A percentile compares a stretch with the other conserved stretches of the same genome.
phyloP scores from a whole-genome alignment of 768 basidiomycete genomes.

The Psilocybe azurescens region DNA sequence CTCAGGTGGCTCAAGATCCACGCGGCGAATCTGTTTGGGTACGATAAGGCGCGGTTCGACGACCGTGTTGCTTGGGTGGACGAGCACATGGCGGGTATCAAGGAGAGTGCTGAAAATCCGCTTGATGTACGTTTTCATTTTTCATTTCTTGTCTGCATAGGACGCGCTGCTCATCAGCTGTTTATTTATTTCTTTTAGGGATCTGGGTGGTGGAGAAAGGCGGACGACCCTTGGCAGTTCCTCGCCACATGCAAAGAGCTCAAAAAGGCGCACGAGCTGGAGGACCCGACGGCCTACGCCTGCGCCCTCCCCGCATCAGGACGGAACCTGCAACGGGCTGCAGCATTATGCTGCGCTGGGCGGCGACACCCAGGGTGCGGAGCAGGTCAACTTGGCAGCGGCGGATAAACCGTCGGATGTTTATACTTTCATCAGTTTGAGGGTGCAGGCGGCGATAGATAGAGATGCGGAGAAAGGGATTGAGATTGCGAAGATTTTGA shows the following conservation, averaged over 20 bases:
- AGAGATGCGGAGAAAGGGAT: conserved; percentile 59
- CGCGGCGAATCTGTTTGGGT: conserved; percentile 90
- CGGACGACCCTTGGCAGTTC: conserved; percentile 98
- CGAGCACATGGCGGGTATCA: conserved; percentile 75
- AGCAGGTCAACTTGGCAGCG: conserved; percentile 89
- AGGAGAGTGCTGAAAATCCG: conserved; percentile 83
- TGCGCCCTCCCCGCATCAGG: conserved; percentile 91
- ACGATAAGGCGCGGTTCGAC: conserved; percentile 93
- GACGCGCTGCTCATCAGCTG: too few relatives aligned
- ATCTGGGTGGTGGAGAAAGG: conserved; percentile 84
- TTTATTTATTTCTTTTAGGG: conserved; percentile 53
- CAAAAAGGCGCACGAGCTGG: conserved; percentile 75
- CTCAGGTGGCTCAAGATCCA: conserved; percentile 97
- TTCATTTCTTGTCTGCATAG: not conserved
- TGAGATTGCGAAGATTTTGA: conserved; percentile 61
- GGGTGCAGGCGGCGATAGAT: conserved; percentile 75
- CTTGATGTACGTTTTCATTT: conserved; percentile 55
- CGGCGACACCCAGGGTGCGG: conserved; percentile 86
- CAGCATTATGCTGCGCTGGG: conserved; percentile 99
- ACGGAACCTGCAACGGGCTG: conserved; percentile 97
- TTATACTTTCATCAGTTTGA: conserved; percentile 88
- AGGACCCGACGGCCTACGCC: conserved; percentile 62
- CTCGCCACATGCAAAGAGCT: conserved; percentile 93
- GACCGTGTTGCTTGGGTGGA: conserved; percentile 86
- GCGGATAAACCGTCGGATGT: conserved; percentile 92